Conservation (phyloP, 371 early-diverging fungal species). For the Mucor velutinosus region DNA sequence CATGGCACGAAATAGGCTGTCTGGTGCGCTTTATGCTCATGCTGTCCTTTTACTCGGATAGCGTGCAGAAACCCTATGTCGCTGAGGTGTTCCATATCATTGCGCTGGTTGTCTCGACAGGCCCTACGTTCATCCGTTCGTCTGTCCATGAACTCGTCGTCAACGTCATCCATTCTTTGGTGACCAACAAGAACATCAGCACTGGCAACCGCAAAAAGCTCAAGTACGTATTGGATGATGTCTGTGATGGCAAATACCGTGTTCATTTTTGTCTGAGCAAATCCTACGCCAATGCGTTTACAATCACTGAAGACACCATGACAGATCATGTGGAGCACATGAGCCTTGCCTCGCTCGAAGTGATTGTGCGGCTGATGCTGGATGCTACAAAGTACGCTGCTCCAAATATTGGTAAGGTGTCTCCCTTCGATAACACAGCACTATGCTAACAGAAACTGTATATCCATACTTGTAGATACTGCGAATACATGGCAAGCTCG, state of each 20-base stretch:
- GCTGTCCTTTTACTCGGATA: constrained; percentile 79
- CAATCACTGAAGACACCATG: constrained; percentile 59
- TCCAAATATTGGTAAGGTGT: constrained; percentile 56
- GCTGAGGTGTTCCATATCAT: constrained; percentile 86
- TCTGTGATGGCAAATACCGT: constrained; percentile 75
- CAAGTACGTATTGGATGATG: constrained; percentile 59
- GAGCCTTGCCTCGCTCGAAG: constrained; percentile 72
- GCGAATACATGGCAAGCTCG: constrained; percentile 83
- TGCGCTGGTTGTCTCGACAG: constrained; percentile 77
- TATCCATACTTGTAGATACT: constrained; percentile 50
- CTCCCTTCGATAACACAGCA: too few relatives aligned
- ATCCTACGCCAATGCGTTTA: constrained; percentile 67
- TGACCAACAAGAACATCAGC: constrained; percentile 61
- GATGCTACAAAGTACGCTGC: constrained; percentile 78
- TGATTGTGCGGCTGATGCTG: constrained; percentile 74
- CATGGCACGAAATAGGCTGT: constrained; percentile 86
- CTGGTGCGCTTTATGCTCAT: constrained; percentile 81
- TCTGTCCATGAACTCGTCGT: constrained; percentile 87
- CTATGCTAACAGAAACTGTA: not conserved
- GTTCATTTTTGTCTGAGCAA: constrained; percentile 79
- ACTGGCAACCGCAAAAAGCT: constrained; percentile 59
- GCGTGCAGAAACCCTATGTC: constrained; percentile 70
- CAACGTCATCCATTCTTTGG: constrained; percentile 82
- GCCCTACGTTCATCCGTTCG: constrained; percentile 77
- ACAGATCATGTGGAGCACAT: constrained; percentile 64